Evolutionary conservation across 2,329 filamentous ascomycete genomes (phyloP).

Genomic region (Saccharata proteae): DNA sequence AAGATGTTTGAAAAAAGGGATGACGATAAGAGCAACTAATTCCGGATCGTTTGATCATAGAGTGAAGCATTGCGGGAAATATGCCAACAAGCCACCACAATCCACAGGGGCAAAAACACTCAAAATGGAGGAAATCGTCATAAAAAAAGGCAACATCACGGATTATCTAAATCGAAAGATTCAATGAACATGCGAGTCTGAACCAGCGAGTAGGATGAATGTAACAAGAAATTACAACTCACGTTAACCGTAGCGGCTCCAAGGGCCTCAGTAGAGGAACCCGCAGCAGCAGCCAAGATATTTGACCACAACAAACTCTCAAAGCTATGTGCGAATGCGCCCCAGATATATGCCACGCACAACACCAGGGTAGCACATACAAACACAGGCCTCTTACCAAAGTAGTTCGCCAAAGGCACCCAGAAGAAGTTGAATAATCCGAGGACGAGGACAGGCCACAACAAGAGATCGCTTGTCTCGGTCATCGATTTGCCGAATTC

Average conservation of each 20-base stretch:
- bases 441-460: constrained; percentile 34
- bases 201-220: too few relatives aligned
- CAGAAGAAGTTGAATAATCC: constrained; percentile 42
- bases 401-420: constrained; percentile 36
- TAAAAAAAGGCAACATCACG: too few relatives aligned
- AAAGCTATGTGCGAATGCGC: constrained; percentile 30
- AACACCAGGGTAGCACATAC: constrained; percentile 34
- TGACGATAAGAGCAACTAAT: too few relatives aligned
- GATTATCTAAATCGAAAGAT: too few relatives aligned
- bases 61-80: too few relatives aligned
- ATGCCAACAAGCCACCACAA: too few relatives aligned
- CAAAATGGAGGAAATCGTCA: too few relatives aligned
- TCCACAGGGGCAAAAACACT: too few relatives aligned
- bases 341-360: constrained; percentile 35
- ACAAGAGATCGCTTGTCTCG: constrained; percentile 29
- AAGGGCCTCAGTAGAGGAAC: constrained; percentile 33
- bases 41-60: too few relatives aligned
- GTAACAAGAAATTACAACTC: constrained; percentile 6
- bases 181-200: too few relatives aligned
- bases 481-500: constrained; percentile 36
- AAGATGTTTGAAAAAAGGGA: too few relatives aligned
- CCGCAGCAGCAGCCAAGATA: constrained; percentile 34
- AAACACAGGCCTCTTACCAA: constrained; percentile 37
- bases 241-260: constrained; percentile 28
- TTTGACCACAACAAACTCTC: constrained; percentile 33